phyloP scores from a whole-genome alignment of 2,329 filamentous ascomycete genomes.

The Cytospora leucostoma region DNA sequence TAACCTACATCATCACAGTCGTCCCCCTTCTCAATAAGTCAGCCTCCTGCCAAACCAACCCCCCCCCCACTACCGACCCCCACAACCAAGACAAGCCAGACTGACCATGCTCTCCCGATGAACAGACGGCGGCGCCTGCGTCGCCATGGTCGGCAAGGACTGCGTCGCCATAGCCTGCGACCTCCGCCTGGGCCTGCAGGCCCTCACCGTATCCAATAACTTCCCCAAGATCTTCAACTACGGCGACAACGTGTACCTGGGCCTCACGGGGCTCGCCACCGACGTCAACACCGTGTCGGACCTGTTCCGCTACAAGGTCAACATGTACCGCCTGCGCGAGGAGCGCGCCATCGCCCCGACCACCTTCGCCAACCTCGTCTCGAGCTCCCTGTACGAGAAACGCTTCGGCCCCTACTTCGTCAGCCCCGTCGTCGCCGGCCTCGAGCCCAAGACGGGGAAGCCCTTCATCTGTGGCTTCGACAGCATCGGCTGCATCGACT shows the following conservation, averaged over 20 bases:
- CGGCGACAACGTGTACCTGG: slow-evolving; percentile 85
- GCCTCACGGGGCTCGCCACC: slow-evolving; percentile 92
- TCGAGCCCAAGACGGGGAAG: slow-evolving; percentile 90
- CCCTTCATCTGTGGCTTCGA: slow-evolving; percentile 99
- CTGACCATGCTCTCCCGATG: slow-evolving; percentile 30
- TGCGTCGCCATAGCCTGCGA: slow-evolving; percentile 99
- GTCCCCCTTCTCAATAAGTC: slow-evolving; percentile 96
- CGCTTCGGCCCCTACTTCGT: slow-evolving; percentile 98
- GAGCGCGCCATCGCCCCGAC: slow-evolving; percentile 93
- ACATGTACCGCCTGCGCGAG: slow-evolving; percentile 99
- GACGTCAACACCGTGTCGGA: slow-evolving; percentile 94
- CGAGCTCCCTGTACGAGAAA: slow-evolving; percentile 86
- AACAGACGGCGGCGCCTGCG: slow-evolving; percentile 83
- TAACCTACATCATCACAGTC: slow-evolving; percentile 56
- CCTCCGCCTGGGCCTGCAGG: slow-evolving; percentile 93
- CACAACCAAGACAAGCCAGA: not conserved
- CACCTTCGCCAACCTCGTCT: slow-evolving; percentile 96
- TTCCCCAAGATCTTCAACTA: slow-evolving; percentile 99
- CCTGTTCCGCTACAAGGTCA: slow-evolving; percentile 99
- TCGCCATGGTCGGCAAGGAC: slow-evolving; percentile 99
- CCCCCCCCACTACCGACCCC: slow-evolving; percentile 16
- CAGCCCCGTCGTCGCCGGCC: slow-evolving; percentile 87
- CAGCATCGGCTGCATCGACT: slow-evolving; percentile 98
- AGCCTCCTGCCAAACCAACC: slow-evolving; percentile 36
- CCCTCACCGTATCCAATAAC: slow-evolving; percentile 98